Conservation (phyloP, 1,139 yeast species). For the Magnusiomyces clavatus region DNA sequence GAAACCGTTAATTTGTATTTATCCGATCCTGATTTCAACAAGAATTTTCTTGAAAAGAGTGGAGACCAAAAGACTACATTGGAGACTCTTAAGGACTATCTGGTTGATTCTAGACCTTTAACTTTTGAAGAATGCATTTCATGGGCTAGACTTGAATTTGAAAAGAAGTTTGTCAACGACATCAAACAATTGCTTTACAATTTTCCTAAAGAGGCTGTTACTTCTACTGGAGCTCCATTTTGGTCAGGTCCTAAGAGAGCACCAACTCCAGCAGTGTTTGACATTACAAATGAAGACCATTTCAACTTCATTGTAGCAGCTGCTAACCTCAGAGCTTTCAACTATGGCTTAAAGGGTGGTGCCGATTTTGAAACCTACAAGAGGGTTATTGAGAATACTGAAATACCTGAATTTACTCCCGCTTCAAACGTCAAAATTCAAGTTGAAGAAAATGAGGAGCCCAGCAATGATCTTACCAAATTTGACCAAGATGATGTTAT, state of each 20-base stretch:
- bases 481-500: conserved; percentile 41
- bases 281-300: conserved; percentile 67
- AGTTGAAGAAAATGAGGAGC: conserved; percentile 82
- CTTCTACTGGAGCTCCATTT: conserved; percentile 86
- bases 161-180: conserved; percentile 74
- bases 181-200: conserved; percentile 83
- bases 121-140: conserved; percentile 87
- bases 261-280: conserved; percentile 76
- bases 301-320: conserved; percentile 78
- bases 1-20: conserved; percentile 88
- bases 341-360: conserved; percentile 66
- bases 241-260: conserved; percentile 99
- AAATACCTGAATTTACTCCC: conserved; percentile 65
- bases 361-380: conserved; percentile 39
- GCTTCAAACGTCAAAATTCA: conserved; percentile 73
- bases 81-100: conserved; percentile 64
- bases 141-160: conserved; percentile 93
- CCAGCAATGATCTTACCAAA: conserved; percentile 34
- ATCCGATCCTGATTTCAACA: conserved; percentile 88
- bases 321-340: conserved; percentile 84
- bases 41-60: conserved; percentile 80
- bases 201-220: conserved; percentile 82
- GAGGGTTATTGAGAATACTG: conserved; percentile 44
- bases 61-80: conserved; percentile 86
- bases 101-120: conserved; percentile 71